Conservation (phyloP, 345 rosid species). For the Arabidopsis arenosa region DNA sequence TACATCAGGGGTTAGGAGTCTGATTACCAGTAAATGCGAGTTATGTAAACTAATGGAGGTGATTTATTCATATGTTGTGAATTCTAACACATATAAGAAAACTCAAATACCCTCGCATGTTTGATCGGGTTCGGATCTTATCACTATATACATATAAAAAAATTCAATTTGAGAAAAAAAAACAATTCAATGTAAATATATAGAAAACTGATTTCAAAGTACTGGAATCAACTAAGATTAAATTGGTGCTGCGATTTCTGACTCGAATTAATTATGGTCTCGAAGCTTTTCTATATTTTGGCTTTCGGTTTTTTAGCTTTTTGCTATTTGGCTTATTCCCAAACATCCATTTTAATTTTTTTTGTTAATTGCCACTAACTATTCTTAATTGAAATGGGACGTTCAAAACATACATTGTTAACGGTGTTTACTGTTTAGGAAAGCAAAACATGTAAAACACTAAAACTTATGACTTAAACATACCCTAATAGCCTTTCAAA, state of each 20-base stretch:
- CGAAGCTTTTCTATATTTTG: constrained; percentile 11
- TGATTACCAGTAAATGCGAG: too few species aligned
- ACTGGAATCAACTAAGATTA: constrained; percentile 31
- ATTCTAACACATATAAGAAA: neutral
- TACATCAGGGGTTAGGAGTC: too few species aligned
- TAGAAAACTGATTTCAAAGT: constrained; percentile 28
- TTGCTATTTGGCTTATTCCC: constrained; percentile 30
- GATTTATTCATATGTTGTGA: neutral
- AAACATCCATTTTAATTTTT: neutral
- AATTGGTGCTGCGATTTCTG: constrained; percentile 26
- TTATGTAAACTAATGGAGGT: too few species aligned
- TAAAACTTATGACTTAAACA: neutral
- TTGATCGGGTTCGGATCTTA: constrained; percentile 12
- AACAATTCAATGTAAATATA: neutral
- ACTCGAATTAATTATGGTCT: constrained; percentile 27
- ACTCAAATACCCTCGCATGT: constrained; percentile 20
- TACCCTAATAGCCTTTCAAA: neutral
- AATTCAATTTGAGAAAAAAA: too few species aligned
- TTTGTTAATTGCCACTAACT: constrained; percentile 34
- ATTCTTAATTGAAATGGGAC: constrained; percentile 9
- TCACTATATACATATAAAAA: constrained; percentile 13
- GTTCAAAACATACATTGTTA: constrained; percentile 4
- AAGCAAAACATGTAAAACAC: neutral
- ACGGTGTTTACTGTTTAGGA: neutral
- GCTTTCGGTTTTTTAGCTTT: constrained; percentile 28